A percentile compares a stretch with the other conserved stretches of the same genome.
These are phyloP conservation scores for Leccinum imitatum DNA, from an alignment of 768 basidiomycete species.

Conservation along the genomic window DNA sequence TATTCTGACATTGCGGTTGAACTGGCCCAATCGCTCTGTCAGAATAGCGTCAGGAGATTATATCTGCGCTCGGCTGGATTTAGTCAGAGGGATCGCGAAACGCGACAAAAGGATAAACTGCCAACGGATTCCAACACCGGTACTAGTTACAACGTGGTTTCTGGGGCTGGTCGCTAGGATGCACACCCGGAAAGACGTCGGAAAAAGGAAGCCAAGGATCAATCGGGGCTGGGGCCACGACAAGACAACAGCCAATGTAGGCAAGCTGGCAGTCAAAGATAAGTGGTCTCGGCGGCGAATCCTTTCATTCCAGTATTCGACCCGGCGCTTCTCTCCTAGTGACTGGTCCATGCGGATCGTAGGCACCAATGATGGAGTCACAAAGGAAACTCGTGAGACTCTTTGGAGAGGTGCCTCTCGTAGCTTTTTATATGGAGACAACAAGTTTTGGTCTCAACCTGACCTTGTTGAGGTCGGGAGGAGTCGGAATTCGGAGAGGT, in stretches of 20 bases:
- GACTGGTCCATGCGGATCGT: neutral
- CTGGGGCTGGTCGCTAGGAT: neutral
- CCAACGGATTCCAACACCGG: neutral
- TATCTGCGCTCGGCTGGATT: neutral
- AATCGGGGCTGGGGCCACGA: neutral
- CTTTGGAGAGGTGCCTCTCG: too few species aligned
- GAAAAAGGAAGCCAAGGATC: neutral
- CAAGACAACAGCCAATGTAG: neutral
- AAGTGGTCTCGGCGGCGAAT: neutral
- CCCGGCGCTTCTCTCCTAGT: neutral
- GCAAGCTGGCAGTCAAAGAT: too few species aligned
- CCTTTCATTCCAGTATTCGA: neutral
- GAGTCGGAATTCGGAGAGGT: slow-evolving; percentile 24
- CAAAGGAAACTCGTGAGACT: neutral
- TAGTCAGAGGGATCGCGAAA: neutral
- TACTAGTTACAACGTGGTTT: neutral
- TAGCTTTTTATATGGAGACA: too few species aligned
- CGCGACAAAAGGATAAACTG: neutral
- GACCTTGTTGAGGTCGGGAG: slow-evolving; percentile 3
- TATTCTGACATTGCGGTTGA: neutral
- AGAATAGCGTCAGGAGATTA: neutral
- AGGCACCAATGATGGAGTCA: neutral
- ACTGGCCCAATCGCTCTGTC: too few species aligned
- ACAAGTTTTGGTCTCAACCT: neutral
- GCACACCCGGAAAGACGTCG: neutral